Conservation (phyloP, 2,329 filamentous ascomycete genomes). For the Talaromyces sp. region DNA sequence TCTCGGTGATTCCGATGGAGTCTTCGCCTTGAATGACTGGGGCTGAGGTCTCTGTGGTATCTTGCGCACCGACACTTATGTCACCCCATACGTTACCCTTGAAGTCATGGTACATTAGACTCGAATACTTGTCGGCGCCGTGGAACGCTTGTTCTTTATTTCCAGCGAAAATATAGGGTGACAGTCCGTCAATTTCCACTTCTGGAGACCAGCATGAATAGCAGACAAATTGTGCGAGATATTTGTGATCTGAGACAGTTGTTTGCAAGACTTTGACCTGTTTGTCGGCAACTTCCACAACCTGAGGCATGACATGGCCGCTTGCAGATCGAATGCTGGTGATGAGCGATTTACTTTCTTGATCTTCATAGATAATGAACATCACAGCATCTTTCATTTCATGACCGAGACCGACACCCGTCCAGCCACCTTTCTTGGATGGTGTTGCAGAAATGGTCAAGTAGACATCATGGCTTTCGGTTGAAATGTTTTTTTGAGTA, state of each 20-base stretch:
- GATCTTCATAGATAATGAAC: slow-evolving; percentile 28
- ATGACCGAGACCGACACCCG: slow-evolving; percentile 26
- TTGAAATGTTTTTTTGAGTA: slow-evolving; percentile 13
- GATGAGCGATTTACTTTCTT: slow-evolving; percentile 25
- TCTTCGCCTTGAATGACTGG: slow-evolving; percentile 15
- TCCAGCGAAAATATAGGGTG: slow-evolving; percentile 54
- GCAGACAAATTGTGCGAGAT: slow-evolving; percentile 52
- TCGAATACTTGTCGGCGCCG: slow-evolving; percentile 43
- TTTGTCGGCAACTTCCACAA: slow-evolving; percentile 25
- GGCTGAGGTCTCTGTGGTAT: neutral
- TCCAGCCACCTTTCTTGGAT: slow-evolving; percentile 22
- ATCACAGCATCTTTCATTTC: slow-evolving; percentile 29
- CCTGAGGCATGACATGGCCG: slow-evolving; percentile 26
- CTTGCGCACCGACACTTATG: slow-evolving; percentile 4
- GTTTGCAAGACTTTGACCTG: slow-evolving; percentile 43
- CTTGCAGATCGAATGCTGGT: slow-evolving; percentile 26
- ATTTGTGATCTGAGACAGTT: slow-evolving; percentile 44
- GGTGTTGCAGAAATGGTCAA: slow-evolving; percentile 17
- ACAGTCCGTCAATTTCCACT: slow-evolving; percentile 48
- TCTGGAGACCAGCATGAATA: slow-evolving; percentile 50
- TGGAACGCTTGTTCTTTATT: slow-evolving; percentile 46
- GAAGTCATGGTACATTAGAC: slow-evolving; percentile 51
- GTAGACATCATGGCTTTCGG: slow-evolving; percentile 15
- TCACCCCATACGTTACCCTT: slow-evolving; percentile 40
- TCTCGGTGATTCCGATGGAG: slow-evolving; percentile 5